phyloP scores from a whole-genome alignment of 2,329 filamentous ascomycete species.

The Colletotrichum endophyticum region DNA sequence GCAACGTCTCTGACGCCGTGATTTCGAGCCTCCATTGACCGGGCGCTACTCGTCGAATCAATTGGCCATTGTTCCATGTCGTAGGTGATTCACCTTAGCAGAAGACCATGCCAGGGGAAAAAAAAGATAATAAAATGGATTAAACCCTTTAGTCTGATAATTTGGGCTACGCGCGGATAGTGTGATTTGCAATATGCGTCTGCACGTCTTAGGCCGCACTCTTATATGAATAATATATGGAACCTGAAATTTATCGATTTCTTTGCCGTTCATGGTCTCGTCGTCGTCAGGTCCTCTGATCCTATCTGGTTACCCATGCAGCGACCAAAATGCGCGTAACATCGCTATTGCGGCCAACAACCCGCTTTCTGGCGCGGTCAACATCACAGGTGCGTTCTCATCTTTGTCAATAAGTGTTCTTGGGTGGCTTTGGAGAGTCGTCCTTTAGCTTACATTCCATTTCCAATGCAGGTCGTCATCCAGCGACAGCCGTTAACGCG shows the following conservation, averaged over 20 bases:
- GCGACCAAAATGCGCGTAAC: slow-evolving; percentile 9
- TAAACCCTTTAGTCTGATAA: background rate
- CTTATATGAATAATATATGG: background rate
- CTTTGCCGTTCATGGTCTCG: background rate
- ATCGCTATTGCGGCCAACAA: background rate
- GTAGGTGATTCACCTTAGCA: background rate
- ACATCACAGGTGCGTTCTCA: background rate
- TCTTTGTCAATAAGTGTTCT: no score
- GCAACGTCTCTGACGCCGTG: background rate
- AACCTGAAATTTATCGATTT: background rate
- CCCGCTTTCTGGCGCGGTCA: background rate
- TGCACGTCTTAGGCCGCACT: background rate
- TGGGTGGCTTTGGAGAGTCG: background rate
- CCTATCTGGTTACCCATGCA: background rate
- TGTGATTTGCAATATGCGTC: background rate
- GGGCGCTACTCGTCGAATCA: background rate
- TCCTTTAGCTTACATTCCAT: background rate
- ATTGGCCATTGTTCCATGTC: background rate
- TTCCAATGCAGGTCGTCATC: background rate
- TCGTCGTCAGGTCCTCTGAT: background rate
- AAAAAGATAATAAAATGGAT: no score
- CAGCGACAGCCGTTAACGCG: background rate
- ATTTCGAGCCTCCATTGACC: background rate
- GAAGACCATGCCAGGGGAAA: no score
- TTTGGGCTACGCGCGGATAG: background rate